Conservation (phyloP, 345 rosid species). For the Populus davidiana region DNA sequence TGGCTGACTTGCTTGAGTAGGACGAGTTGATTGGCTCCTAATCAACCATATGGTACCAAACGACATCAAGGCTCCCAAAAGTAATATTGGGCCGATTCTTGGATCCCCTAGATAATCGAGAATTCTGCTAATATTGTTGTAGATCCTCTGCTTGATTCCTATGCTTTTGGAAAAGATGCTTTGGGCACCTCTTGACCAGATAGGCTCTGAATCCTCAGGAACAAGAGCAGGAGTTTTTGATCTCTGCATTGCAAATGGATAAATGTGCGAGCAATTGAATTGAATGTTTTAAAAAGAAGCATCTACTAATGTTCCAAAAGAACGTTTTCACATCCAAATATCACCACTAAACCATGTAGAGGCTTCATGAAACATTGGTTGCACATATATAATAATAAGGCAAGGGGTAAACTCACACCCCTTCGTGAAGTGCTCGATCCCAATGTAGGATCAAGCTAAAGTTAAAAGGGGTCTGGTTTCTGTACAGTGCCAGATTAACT, state of each 20-base stretch:
- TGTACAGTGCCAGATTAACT: background rate
- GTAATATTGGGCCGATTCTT: conserved; percentile 77
- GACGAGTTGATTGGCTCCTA: conserved; percentile 51
- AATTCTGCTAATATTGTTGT: conserved; percentile 27
- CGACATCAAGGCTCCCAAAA: conserved; percentile 71
- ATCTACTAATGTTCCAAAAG: background rate
- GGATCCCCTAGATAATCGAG: conserved; percentile 62
- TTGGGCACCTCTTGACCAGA: conserved; percentile 56
- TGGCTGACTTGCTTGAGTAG: conserved; percentile 39
- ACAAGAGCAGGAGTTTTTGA: conserved; percentile 75
- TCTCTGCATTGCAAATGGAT: conserved; percentile 44
- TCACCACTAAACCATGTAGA: background rate
- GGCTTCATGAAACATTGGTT: too few relatives aligned
- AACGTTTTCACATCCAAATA: background rate
- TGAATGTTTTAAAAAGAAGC: background rate
- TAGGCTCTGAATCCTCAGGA: conserved; percentile 70
- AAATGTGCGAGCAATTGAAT: background rate
- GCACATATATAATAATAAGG: too few relatives aligned
- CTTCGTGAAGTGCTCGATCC: too few relatives aligned
- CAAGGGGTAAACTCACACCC: too few relatives aligned
- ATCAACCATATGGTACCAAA: conserved; percentile 63
- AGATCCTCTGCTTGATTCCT: conserved; percentile 54
- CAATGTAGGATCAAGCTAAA: too few relatives aligned
- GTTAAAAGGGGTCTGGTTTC: background rate
- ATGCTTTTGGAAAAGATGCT: conserved; percentile 46